Conservation (phyloP, 2,329 filamentous ascomycete genomes). For the Sarocladium brachiariae region DNA sequence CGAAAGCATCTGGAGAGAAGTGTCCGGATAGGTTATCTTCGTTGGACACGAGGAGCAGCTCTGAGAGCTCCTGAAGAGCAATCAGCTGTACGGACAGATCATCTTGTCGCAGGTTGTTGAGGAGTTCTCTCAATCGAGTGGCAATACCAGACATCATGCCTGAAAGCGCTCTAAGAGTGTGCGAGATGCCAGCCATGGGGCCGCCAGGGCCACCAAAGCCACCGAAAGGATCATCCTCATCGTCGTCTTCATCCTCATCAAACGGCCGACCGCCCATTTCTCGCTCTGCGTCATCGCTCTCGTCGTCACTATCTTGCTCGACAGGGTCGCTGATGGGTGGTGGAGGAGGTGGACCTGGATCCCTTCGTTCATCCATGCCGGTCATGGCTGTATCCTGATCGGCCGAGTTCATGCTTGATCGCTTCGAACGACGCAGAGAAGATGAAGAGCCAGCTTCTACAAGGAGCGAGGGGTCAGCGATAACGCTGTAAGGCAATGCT, state of each 20-base stretch:
- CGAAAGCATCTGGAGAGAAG: slow-evolving; percentile 88
- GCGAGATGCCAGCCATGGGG: slow-evolving; percentile 61
- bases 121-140: slow-evolving; percentile 68
- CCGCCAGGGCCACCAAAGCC: slow-evolving; percentile 62
- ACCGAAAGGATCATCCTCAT: slow-evolving; percentile 58
- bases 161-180: slow-evolving; percentile 76
- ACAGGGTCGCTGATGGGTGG: slow-evolving; percentile 27
- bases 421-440: slow-evolving; percentile 44
- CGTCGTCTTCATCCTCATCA: slow-evolving; percentile 24
- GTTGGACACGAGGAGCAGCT: slow-evolving; percentile 88
- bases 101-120: slow-evolving; percentile 70
- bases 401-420: slow-evolving; percentile 40
- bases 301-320: slow-evolving; percentile 11
- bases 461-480: slow-evolving; percentile 8
- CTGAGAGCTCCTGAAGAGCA: slow-evolving; percentile 85
- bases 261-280: background rate
- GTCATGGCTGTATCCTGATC: slow-evolving; percentile 67
- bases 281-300: slow-evolving; percentile 15
- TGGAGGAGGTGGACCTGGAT: slow-evolving; percentile 34
- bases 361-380: slow-evolving; percentile 53
- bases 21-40: slow-evolving; percentile 94
- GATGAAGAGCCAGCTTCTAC: slow-evolving; percentile 30
- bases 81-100: slow-evolving; percentile 88
- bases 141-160: slow-evolving; percentile 88
- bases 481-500: background rate